Conservation (phyloP, 306 rosid species). For the Rosa multiflora region DNA sequence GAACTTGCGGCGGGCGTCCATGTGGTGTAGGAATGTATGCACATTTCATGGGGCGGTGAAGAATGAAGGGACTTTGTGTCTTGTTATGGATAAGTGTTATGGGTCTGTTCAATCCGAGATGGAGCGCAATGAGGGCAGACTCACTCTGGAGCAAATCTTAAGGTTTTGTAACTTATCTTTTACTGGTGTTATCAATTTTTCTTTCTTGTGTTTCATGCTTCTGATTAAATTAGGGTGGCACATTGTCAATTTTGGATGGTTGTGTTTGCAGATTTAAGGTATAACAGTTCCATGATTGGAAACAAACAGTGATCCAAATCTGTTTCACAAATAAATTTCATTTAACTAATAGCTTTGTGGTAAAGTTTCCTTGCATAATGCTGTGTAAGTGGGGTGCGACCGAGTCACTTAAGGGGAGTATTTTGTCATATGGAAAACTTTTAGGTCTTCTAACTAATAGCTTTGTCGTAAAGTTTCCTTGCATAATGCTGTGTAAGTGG, state of each 20-base stretch:
- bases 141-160: slow-evolving; percentile 95
- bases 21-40: slow-evolving; percentile 99
- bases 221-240: neutral
- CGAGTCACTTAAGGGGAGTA: neutral
- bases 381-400: neutral
- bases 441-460: neutral
- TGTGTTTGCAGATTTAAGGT: too few species aligned
- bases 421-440: neutral
- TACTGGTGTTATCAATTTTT: neutral
- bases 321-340: neutral
- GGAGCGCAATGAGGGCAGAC: slow-evolving; percentile 91
- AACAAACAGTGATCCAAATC: neutral
- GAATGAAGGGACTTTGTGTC: slow-evolving; percentile 74
- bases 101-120: slow-evolving; percentile 96
- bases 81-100: slow-evolving; percentile 79
- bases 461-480: neutral
- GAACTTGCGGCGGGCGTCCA: slow-evolving; percentile 78
- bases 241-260: too few species aligned
- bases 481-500: neutral
- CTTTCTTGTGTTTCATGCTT: neutral
- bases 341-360: neutral
- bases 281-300: neutral
- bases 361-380: neutral
- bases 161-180: slow-evolving; percentile 46
- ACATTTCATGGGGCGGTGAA: slow-evolving; percentile 86